Conservation (phyloP, 2,329 filamentous ascomycete species). For the Penicillium sp. region DNA sequence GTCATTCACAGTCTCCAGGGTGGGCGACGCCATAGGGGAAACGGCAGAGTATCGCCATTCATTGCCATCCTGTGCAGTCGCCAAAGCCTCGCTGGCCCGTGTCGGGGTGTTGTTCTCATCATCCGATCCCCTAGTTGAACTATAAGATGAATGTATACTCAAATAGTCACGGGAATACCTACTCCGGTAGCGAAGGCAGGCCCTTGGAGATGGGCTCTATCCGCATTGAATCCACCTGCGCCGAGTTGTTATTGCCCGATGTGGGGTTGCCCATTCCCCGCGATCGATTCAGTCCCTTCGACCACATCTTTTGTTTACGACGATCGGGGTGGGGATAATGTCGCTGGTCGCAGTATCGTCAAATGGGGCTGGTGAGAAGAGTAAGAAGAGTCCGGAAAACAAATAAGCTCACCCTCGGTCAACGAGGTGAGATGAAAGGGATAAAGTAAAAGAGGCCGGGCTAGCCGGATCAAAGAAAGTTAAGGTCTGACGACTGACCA, state of each 20-base stretch:
- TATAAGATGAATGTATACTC: not conserved
- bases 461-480: not conserved
- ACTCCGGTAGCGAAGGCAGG: conserved; percentile 29
- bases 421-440: not conserved
- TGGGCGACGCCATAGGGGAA: conserved; percentile 18
- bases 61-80: conserved; percentile 5
- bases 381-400: not conserved
- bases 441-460: not conserved
- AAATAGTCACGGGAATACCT: not conserved
- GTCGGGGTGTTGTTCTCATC: not conserved
- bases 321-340: not conserved
- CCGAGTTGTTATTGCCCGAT: conserved; percentile 46
- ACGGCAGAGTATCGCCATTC: conserved; percentile 12
- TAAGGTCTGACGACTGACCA: not conserved
- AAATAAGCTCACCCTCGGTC: not conserved
- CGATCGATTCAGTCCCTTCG: conserved; percentile 50
- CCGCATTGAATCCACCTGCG: conserved; percentile 38
- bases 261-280: conserved; percentile 49
- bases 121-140: conserved; percentile 5
- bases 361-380: not conserved
- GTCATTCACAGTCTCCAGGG: conserved; percentile 3
- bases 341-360: not conserved
- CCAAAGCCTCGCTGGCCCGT: not conserved
- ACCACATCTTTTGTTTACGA: conserved; percentile 51
- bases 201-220: conserved; percentile 29